Conservation (phyloP, 1,284 basidiomycete genomes). For the Trametes polyzona region DNA sequence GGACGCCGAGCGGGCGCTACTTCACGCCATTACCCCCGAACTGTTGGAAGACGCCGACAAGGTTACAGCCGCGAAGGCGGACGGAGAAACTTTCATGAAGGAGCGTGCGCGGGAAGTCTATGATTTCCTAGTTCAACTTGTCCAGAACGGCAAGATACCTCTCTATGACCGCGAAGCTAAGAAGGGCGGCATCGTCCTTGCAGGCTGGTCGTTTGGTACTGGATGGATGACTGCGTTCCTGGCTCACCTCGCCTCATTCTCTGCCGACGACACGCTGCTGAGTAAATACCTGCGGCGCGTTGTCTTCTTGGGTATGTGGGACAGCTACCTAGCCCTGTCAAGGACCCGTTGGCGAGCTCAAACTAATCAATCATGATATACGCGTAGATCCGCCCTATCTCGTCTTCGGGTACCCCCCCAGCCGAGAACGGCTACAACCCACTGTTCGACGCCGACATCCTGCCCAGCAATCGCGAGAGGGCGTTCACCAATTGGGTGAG, state of each 20-base stretch:
- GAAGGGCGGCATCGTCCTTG: constrained; percentile 13
- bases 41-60: neutral
- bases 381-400: constrained; percentile 1
- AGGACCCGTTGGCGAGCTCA: no score
- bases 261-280: neutral
- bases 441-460: neutral
- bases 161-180: neutral
- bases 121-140: constrained; percentile 5
- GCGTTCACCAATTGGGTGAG: constrained; percentile 13
- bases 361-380: neutral
- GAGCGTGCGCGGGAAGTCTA: constrained; percentile 12
- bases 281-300: constrained; percentile 8
- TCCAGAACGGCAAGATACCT: neutral
- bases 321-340: no score
- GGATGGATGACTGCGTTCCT: constrained; percentile 19
- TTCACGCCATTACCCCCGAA: neutral
- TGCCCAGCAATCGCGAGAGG: neutral
- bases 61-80: neutral
- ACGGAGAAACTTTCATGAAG: constrained; percentile 8
- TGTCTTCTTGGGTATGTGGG: constrained; percentile 9
- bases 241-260: constrained; percentile 5
- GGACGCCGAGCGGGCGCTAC: constrained; percentile 27
- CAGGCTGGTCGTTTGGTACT: constrained; percentile 17
- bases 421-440: constrained; percentile 10
- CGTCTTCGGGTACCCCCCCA: neutral